phyloP scores from a whole-genome alignment of 495 filamentous ascomycete species.

The Paragyromitra xinjiangensis region DNA sequence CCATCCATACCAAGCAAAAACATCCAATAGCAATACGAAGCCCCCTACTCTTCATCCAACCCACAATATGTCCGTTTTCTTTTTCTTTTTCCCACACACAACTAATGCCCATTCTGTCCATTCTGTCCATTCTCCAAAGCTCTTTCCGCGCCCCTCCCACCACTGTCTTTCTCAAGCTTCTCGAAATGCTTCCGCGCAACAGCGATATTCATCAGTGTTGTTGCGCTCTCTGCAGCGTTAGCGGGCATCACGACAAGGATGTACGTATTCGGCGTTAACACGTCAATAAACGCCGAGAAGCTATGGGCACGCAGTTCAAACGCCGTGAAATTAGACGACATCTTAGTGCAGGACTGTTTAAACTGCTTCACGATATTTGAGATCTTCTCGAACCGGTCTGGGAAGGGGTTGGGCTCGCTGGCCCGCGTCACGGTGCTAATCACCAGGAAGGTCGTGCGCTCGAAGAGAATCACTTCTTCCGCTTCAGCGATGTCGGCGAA shows the following conservation, averaged over 20 bases:
- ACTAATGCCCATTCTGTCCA: background rate
- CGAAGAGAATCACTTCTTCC: slow-evolving; percentile 93
- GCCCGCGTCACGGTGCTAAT: slow-evolving; percentile 83
- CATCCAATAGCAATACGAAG: background rate
- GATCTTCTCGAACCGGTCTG: slow-evolving; percentile 92
- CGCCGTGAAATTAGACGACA: slow-evolving; percentile 50
- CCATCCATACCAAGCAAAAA: background rate
- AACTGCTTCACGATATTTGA: slow-evolving; percentile 97
- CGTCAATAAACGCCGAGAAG: slow-evolving; percentile 91
- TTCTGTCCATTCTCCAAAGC: slow-evolving; percentile 28
- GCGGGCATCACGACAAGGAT: slow-evolving; percentile 89
- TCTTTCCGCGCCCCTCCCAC: slow-evolving; percentile 42
- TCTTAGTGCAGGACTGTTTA: slow-evolving; percentile 75
- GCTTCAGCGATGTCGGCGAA: slow-evolving; percentile 86
- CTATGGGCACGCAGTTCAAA: slow-evolving; percentile 66
- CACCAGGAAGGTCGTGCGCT: slow-evolving; percentile 93
- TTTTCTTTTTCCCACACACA: background rate
- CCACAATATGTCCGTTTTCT: background rate
- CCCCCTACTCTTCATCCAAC: background rate
- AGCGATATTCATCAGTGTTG: slow-evolving; percentile 85
- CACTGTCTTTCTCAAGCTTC: slow-evolving; percentile 60
- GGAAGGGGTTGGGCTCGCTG: slow-evolving; percentile 78
- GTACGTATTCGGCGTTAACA: slow-evolving; percentile 96
- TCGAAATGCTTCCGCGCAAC: slow-evolving; percentile 83
- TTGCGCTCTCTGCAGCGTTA: slow-evolving; percentile 85